Evolutionary conservation across 345 rosid species (phyloP), one percentile per base, ranked within the genome.

Genomic region (Ceriops zippeliana): DNA sequence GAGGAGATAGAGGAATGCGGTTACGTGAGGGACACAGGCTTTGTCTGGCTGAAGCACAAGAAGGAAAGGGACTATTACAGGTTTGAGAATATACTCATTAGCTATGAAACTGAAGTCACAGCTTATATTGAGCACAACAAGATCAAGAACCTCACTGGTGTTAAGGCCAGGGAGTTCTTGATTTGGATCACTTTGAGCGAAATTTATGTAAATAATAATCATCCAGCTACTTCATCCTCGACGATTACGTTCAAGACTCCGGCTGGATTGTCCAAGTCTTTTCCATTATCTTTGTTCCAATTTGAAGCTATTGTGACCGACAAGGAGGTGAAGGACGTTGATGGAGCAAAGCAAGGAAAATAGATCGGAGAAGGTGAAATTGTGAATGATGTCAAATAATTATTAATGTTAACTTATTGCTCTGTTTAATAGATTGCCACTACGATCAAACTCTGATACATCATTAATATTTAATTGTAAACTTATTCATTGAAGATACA

Each of bases 141-240:
- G 75, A 66, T 75, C 67, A 75, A 61, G 71, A 75, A 70, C 20
- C 58, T 75, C 64, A 75, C 79, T 16, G 79, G 79, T 28, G 79
- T 75, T 32, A 75, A 70, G 68, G 79, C 75, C 26, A 75, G 66
- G 58, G 79, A 75, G 58, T 75, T 75, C 68, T 56, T 75, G 68
- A 58, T 75, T 61, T 75, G 79, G 79, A 70, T 75, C 35, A 52
- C 71, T 21, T 53, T 75, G 52, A 70, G 75, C 19, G 79, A 75
- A 34, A 66, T 75, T 46, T 24, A 32, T 42, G 68, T 75, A 38
- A 61, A 19, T 19, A 20, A 26, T 16, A 64, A 37, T 13, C 49
- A 13, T 13, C 49, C 5, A 13, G 49, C 49, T 42, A 15, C 21
- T 21, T n/a, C 30, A 24, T 42, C 52, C 38, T 63, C 73, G 16